Evolutionary conservation across 1,284 basidiomycete species (phyloP).

Genomic region (Thelephora terrestris): DNA sequence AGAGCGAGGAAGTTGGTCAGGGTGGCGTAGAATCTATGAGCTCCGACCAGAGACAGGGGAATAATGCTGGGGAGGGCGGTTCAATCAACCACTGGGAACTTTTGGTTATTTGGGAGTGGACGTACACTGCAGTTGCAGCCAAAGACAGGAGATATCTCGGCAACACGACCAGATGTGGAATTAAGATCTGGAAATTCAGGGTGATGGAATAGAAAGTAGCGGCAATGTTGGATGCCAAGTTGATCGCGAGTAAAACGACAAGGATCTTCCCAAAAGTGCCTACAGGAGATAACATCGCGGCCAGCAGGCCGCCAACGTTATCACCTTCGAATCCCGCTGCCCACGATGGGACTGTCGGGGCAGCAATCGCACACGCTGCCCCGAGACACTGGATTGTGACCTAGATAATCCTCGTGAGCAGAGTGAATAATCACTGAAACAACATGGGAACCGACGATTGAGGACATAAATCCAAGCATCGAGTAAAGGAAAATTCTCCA

Average conservation of each 20-base stretch:
- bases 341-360: conserved; percentile 50
- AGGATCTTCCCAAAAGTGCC: conserved; percentile 81
- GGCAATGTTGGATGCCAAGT: conserved; percentile 78
- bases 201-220: conserved; percentile 78
- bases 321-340: conserved; percentile 39
- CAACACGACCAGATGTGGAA: conserved; percentile 56
- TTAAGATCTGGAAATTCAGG: conserved; percentile 71
- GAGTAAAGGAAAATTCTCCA: conserved; percentile 65
- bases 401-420: conserved; percentile 19
- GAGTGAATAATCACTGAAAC: neutral
- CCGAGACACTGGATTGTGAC: conserved; percentile 63
- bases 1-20: conserved; percentile 61
- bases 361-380: conserved; percentile 53
- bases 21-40: conserved; percentile 54
- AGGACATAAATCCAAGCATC: conserved; percentile 65
- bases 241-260: conserved; percentile 74
- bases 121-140: conserved; percentile 70
- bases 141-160: conserved; percentile 86
- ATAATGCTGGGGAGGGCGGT: conserved; percentile 24
- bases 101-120: conserved; percentile 7
- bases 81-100: neutral
- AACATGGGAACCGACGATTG: conserved; percentile 37
- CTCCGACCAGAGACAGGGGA: conserved; percentile 57
- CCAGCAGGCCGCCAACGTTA: conserved; percentile 66
- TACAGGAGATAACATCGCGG: conserved; percentile 60